Conservation (phyloP, 805 yeast species). For the Saccharomycopsis sp. region DNA sequence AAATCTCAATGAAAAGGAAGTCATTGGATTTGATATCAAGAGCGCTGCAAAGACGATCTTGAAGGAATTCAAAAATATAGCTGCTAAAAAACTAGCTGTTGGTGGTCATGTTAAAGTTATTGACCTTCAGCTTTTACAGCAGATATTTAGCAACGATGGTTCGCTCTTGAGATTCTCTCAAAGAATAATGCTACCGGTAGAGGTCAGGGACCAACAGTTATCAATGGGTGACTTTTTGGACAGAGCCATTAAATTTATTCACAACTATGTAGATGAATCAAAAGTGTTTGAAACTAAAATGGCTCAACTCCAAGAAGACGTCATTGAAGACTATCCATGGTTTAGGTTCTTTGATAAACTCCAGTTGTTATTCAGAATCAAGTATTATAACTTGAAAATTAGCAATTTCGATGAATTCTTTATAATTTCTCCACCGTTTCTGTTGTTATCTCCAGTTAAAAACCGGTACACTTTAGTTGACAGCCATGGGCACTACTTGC, state of each 20-base stretch:
- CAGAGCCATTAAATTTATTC: not conserved
- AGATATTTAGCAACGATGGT: not conserved
- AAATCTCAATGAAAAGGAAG: conserved; percentile 50
- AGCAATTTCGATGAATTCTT: not conserved
- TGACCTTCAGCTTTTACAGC: not conserved
- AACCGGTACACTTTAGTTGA: not conserved
- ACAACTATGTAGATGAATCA: conserved; percentile 28
- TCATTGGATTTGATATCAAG: conserved; percentile 41
- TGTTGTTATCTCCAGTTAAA: not conserved
- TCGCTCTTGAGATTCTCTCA: not conserved
- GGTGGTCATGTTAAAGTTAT: conserved; percentile 25
- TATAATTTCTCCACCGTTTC: not conserved
- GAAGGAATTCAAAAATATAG: conserved; percentile 29
- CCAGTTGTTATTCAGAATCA: conserved; percentile 28
- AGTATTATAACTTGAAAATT: conserved; percentile 8
- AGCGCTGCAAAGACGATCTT: conserved; percentile 43
- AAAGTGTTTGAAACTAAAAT: conserved; percentile 42
- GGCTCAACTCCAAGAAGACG: conserved; percentile 40
- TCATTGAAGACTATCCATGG: conserved; percentile 72
- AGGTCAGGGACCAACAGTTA: not conserved
- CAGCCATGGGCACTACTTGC: not conserved
- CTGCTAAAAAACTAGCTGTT: conserved; percentile 25
- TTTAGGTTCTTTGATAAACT: conserved; percentile 56
- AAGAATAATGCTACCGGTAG: not conserved
- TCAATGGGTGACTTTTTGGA: not conserved